Base-by-base conservation (phyloP, 177 flowering plant species). In the Tripterygium wilfordii region DNA sequence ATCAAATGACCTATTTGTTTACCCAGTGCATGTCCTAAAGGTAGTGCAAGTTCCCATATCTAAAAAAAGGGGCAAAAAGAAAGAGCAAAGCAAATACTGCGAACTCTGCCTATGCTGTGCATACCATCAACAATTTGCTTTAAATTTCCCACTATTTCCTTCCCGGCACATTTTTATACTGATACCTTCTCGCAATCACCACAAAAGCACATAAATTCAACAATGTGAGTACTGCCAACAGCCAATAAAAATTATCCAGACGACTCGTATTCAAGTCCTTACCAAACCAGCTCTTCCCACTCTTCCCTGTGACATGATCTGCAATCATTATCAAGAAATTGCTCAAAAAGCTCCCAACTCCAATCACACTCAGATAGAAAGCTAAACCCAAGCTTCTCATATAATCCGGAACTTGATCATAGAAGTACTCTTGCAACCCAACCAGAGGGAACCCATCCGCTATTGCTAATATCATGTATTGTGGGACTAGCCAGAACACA, bases 341-440 rank as follows among this genome's bases (percentile, higher is more conserved):
- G 48, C 70, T 74, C 1, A 61, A 32, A 45, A 70, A 70, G 51
- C 42, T 67, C 21, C 62, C 73, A 18, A 42, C 58, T 2, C 79
- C 76, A 31, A 70, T 37, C 1, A 65, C 60, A 33, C 76, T 74
- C 0, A 70, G 64, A 48, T 64, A 70, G 8, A 70, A 44, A 3
- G 76, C 70, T 5, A 70, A 61, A 0, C 76, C 79, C 22, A 75
- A 48, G 56, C 71, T 75, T 46, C 74, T 62, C 71, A 75, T 65
- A 0, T 66, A 53, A 44, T 63, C 76, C 15, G 79, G 76, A 8
- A 71, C 79, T 56, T 75, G 62, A 14, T 65, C 72, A 42, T 75
- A 75, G 56, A 66, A 68, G 21, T 45, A 71, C 59, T 75, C 79
- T 36, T 70, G 76, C 64, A 74, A 48, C 0, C 79, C 76, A 13